Base-by-base conservation (phyloP, 495 filamentous ascomycete species). In the Podospora comata region DNA sequence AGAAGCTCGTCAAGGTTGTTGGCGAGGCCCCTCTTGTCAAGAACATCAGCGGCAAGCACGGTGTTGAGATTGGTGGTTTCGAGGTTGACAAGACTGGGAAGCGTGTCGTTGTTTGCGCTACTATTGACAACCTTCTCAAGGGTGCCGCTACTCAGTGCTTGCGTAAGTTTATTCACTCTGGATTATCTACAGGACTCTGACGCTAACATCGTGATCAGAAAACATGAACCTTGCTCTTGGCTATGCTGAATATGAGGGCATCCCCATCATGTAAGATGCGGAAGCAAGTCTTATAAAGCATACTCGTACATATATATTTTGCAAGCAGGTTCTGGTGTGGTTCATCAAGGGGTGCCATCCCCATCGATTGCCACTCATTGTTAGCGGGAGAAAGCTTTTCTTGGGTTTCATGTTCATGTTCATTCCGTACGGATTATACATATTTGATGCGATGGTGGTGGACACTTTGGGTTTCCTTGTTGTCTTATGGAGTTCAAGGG, bases 111-210 rank as follows among this genome's bases (percentile, higher is more conserved):
- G 88, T 99, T 62, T 96, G 93, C 76, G 94, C 91, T 23, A 97
- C 94, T n/a, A 98, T 99, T 72, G 95, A 99, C 78, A 98, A 99
- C 80, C 82, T 98, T 68, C 84, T 97, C 65, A 99, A 99, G 87
- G 95, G 95, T 54, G 95, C 95, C 54, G 93, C 93, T 6, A 99
- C 95, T 61, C 95, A 98, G 81, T 97, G 93, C 81, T 79, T 97
- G 75, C 93, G 91, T 93, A 85, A 85, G 90, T 88, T 70, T 57
- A 60, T 60, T 62, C 28, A 15, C 65, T 72, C 64, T 55, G 0
- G 20, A 19, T 2, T 15, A 28, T 13, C 11, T 55, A 63, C 26
- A 32, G 60, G 34, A 53, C 62, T 0, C n/a, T 9, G 23, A 65
- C 66, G 62, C 75, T 75, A 72, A 79, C 71, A 60, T 60, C 44